Conservation (phyloP, 1,284 basidiomycete genomes). For the Cutaneotrichosporon mucoides region DNA sequence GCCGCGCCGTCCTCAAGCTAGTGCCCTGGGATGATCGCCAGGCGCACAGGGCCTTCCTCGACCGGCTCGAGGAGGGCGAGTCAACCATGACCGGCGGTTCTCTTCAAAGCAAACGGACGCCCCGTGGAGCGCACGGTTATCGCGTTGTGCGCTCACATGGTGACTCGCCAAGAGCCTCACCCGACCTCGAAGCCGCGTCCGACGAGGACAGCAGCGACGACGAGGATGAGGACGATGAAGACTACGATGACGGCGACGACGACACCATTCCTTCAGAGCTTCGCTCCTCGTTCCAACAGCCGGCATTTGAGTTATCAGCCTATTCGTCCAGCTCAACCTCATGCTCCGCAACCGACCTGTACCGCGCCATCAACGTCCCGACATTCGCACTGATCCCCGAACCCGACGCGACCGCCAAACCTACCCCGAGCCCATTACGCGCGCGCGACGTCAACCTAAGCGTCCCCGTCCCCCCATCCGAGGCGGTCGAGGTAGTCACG, state of each 20-base stretch:
- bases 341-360: neutral
- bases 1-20: neutral
- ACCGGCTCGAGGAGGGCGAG: too few relatives aligned
- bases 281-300: neutral
- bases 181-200: neutral
- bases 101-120: too few relatives aligned
- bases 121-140: too few relatives aligned
- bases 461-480: neutral
- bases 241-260: neutral
- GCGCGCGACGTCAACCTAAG: neutral
- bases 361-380: constrained; percentile 8
- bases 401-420: neutral
- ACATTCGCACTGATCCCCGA: constrained; percentile 8
- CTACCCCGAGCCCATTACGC: neutral
- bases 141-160: too few relatives aligned
- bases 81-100: too few relatives aligned
- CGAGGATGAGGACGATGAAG: neutral
- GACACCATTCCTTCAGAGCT: neutral
- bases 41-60: too few relatives aligned
- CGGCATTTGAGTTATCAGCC: neutral
- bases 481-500: neutral
- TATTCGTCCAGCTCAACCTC: neutral
- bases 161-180: too few relatives aligned
- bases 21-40: neutral
- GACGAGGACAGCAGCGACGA: constrained; percentile 2